Evolutionary conservation across 768 basidiomycete species (phyloP).

Genomic region (Royoungia palumana): DNA sequence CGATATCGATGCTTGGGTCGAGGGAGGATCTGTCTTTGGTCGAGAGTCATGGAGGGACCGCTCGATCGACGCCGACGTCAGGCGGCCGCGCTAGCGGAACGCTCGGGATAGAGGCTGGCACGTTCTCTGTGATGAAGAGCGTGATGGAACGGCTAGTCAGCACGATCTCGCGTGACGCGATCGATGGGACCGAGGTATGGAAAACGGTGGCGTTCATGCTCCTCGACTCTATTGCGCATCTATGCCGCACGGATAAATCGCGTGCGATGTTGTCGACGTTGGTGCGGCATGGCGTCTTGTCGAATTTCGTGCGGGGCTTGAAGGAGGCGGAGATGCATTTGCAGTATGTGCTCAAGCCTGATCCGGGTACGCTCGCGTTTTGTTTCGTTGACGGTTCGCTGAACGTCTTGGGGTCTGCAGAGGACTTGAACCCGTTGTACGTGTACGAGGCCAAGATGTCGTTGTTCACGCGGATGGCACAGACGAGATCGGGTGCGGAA

Average conservation of each 20-base stretch:
- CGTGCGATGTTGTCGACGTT: slow-evolving; percentile 57
- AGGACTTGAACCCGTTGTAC: slow-evolving; percentile 86
- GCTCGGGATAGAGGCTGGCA: slow-evolving; percentile 57
- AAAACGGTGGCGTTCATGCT: slow-evolving; percentile 93
- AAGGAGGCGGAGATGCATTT: slow-evolving; percentile 79
- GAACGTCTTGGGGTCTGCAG: slow-evolving; percentile 42
- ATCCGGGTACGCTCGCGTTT: slow-evolving; percentile 61
- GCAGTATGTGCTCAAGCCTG: slow-evolving; percentile 76
- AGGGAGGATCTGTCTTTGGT: slow-evolving; percentile 40
- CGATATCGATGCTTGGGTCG: slow-evolving; percentile 35
- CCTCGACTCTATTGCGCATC: slow-evolving; percentile 73
- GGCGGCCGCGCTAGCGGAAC: slow-evolving; percentile 1
- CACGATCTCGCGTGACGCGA: slow-evolving; percentile 82
- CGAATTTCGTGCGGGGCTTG: slow-evolving; percentile 77
- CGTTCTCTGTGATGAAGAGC: slow-evolving; percentile 62
- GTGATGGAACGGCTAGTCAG: slow-evolving; percentile 70
- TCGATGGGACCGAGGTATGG: slow-evolving; percentile 96
- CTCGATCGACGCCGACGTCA: slow-evolving; percentile 18
- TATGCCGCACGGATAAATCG: slow-evolving; percentile 69
- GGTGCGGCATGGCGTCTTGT: slow-evolving; percentile 70
- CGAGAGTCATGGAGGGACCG: slow-evolving; percentile 36
- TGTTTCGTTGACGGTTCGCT: neutral
- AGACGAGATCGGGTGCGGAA: slow-evolving; percentile 82
- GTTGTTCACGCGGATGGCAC: slow-evolving; percentile 78
- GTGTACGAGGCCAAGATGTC: slow-evolving; percentile 96